Conservation (phyloP, 805 yeast species). For the Nakazawaea peltata region DNA sequence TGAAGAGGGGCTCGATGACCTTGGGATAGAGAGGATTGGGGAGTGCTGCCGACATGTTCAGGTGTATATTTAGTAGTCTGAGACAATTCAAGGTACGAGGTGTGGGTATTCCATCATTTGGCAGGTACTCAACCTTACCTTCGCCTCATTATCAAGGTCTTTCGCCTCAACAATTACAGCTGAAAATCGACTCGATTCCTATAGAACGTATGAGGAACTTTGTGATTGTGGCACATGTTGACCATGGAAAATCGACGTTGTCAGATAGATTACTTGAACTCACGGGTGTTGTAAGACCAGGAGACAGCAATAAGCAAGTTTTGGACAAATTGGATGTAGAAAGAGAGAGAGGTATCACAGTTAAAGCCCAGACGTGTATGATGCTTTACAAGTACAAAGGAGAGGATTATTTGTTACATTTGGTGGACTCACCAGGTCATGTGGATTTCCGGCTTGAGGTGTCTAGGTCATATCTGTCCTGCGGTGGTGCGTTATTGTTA, state of each 20-base stretch:
- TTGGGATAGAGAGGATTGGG: too few species aligned
- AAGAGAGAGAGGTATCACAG: constrained; percentile 92
- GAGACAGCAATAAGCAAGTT: constrained; percentile 66
- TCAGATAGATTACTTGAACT: constrained; percentile 82
- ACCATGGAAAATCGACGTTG: constrained; percentile 75
- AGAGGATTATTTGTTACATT: constrained; percentile 74
- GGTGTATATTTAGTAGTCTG: too few species aligned
- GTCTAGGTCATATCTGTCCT: constrained; percentile 87
- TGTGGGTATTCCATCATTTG: too few species aligned
- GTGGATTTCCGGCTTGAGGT: constrained; percentile 95
- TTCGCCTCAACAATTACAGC: constrained; percentile 27
- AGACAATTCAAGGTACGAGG: too few species aligned
- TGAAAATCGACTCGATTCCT: constrained; percentile 71
- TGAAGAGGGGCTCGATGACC: too few species aligned
- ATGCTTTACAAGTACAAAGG: constrained; percentile 72
- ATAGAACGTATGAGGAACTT: constrained; percentile 79
- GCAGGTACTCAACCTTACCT: too few species aligned
- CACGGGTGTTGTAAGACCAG: constrained; percentile 81
- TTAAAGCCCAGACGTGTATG: constrained; percentile 93
- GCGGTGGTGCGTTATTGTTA: constrained; percentile 85
- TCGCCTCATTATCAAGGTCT: constrained; percentile 2
- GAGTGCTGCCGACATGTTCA: too few species aligned
- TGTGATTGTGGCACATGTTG: constrained; percentile 94
- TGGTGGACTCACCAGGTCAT: constrained; percentile 97
- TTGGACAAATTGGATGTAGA: constrained; percentile 91